Conservation (phyloP, 192 early-diverging fungal genomes). For the Coemansia pectinata region DNA sequence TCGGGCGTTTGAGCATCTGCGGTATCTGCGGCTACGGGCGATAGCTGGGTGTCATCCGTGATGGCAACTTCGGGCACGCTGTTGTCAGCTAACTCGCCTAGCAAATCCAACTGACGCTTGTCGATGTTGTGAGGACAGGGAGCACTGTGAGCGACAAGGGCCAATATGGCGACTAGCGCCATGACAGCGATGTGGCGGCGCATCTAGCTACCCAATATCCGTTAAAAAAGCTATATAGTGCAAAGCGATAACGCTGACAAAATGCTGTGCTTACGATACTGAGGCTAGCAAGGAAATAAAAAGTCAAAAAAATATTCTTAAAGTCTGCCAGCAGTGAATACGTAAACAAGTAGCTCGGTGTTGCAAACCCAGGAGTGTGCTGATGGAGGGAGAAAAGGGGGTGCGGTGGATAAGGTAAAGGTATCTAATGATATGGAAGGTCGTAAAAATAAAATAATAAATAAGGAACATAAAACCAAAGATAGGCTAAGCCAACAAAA, state of each 20-base stretch:
- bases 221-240: neutral
- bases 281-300: neutral
- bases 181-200: constrained; percentile 10
- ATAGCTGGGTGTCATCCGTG: neutral
- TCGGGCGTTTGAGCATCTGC: neutral
- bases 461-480: neutral
- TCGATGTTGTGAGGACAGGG: constrained; percentile 10
- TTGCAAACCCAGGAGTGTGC: neutral
- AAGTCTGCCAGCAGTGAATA: neutral
- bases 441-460: constrained; percentile 6
- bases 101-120: constrained; percentile 18
- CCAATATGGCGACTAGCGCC: constrained; percentile 11
- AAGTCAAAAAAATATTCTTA: neutral
- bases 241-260: neutral
- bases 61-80: neutral
- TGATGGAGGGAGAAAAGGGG: neutral
- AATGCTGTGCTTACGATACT: neutral
- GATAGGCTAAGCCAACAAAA: neutral
- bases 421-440: neutral
- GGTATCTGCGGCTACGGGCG: neutral
- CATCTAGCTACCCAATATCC: constrained; percentile 8
- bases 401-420: neutral
- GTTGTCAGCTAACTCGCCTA: neutral
- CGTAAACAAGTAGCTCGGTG: neutral
- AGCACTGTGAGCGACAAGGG: constrained; percentile 3